These are phyloP conservation scores for Trametes coccinea DNA, from an alignment of 768 basidiomycete species.

Conservation along the genomic window DNA sequence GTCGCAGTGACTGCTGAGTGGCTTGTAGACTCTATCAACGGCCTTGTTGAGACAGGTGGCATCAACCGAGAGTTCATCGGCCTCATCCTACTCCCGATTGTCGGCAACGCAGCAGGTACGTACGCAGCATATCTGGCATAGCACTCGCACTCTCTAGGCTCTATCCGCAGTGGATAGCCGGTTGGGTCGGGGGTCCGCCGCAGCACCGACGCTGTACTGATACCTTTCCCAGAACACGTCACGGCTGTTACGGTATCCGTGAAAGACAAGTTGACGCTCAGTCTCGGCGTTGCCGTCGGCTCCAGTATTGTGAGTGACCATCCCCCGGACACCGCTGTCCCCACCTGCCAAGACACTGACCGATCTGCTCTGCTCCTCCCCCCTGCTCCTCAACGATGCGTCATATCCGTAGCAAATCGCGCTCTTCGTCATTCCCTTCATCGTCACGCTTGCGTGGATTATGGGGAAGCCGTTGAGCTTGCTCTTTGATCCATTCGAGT, in stretches of 20 bases:
- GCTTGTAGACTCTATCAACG: constrained; percentile 82
- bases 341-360: background rate
- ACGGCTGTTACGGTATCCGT: constrained; percentile 92
- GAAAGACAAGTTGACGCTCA: constrained; percentile 85
- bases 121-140: background rate
- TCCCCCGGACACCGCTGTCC: constrained; percentile 15
- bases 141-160: background rate
- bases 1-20: constrained; percentile 58
- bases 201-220: background rate
- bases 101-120: constrained; percentile 80
- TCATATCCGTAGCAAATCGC: constrained; percentile 66
- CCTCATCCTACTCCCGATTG: constrained; percentile 85
- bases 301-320: constrained; percentile 64
- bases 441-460: constrained; percentile 77
- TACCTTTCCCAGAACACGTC: constrained; percentile 62
- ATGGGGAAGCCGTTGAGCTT: constrained; percentile 78
- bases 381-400: background rate
- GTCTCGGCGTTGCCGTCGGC: constrained; percentile 87
- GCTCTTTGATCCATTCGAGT: constrained; percentile 89
- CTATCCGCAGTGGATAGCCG: background rate
- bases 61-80: constrained; percentile 86
- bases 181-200: background rate
- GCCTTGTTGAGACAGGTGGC: constrained; percentile 53
- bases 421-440: constrained; percentile 84
- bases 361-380: background rate